Conservation (phyloP, 805 yeast genomes). For the Kodamaea laetipori region DNA sequence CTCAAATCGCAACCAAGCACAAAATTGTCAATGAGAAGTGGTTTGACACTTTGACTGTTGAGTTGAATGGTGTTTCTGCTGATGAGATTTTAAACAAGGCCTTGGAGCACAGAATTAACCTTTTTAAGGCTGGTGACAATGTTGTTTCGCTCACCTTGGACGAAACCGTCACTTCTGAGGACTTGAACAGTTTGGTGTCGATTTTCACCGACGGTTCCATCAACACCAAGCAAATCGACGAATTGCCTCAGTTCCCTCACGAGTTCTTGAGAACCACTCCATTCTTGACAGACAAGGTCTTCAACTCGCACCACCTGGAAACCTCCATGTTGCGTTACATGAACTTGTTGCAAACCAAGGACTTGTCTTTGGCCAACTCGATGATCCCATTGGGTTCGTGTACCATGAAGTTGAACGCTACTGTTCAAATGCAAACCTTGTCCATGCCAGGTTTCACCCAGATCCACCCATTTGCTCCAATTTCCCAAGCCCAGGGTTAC, state of each 20-base stretch:
- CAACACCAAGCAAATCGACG: conserved; percentile 21
- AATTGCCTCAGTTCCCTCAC: conserved; percentile 53
- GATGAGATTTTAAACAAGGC: conserved; percentile 61
- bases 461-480: conserved; percentile 92
- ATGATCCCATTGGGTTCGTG: conserved; percentile 98
- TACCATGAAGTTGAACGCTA: conserved; percentile 96
- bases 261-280: conserved; percentile 56
- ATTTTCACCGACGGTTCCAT: conserved; percentile 54
- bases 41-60: conserved; percentile 86
- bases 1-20: conserved; percentile 49
- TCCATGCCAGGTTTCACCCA: conserved; percentile 92
- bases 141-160: conserved; percentile 84
- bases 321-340: conserved; percentile 92
- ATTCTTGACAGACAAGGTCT: conserved; percentile 71
- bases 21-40: conserved; percentile 58
- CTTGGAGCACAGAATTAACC: conserved; percentile 67
- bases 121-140: conserved; percentile 63
- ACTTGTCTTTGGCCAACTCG: conserved; percentile 89
- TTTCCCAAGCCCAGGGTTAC: conserved; percentile 87
- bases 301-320: conserved; percentile 87
- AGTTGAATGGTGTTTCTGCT: conserved; percentile 52
- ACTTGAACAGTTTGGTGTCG: conserved; percentile 57
- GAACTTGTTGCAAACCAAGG: conserved; percentile 80
- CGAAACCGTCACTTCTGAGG: conserved; percentile 73
- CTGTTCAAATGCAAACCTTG: conserved; percentile 91